Conservation (phyloP, 768 basidiomycete genomes). For the Boletus tomentosulus region DNA sequence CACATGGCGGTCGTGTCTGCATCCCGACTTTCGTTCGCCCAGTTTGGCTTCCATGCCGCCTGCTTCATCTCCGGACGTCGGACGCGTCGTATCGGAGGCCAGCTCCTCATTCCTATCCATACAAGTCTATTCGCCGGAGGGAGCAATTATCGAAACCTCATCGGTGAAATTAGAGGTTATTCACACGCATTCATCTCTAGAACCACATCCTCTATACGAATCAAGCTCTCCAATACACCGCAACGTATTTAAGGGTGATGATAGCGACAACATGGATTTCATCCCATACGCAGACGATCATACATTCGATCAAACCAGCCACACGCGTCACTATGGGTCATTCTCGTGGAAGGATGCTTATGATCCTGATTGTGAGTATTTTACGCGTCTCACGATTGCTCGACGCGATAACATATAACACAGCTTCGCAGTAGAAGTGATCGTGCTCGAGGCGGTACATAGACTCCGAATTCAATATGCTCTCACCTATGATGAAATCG, state of each 20-base stretch:
- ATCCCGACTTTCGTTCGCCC: constrained; percentile 11
- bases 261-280: constrained; percentile 53
- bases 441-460: constrained; percentile 46
- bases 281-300: constrained; percentile 62
- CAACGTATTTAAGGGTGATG: constrained; percentile 54
- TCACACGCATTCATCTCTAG: constrained; percentile 7
- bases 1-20: constrained; percentile 11
- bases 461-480: constrained; percentile 37
- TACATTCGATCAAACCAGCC: constrained; percentile 39
- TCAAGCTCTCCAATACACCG: constrained; percentile 47
- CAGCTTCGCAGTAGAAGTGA: constrained; percentile 40
- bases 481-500: constrained; percentile 43
- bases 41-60: background rate
- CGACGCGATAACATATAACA: constrained; percentile 20
- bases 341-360: constrained; percentile 49
- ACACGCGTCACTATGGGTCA: constrained; percentile 39
- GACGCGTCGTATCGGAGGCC: background rate
- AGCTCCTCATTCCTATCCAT: constrained; percentile 1
- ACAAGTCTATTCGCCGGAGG: constrained; percentile 16
- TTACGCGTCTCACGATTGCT: background rate
- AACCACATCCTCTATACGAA: constrained; percentile 46
- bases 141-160: constrained; percentile 5
- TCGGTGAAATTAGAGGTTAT: constrained; percentile 16
- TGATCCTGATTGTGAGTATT: constrained; percentile 40
- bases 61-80: background rate